phyloP scores from a whole-genome alignment of 352 stramenopile genomes.

The Bremia lactucae region DNA sequence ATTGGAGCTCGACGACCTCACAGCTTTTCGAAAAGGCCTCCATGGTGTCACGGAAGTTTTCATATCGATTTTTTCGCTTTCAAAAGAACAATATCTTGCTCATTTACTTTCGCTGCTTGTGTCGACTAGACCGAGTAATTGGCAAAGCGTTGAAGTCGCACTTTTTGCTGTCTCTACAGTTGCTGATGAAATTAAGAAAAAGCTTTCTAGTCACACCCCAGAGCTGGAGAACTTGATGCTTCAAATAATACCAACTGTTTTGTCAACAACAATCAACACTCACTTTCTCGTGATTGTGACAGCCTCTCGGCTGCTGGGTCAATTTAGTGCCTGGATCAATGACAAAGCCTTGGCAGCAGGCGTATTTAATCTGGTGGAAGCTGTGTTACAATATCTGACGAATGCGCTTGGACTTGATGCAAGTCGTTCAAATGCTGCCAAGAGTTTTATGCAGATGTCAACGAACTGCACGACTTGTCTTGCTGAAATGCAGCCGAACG shows the following conservation, averaged over 20 bases:
- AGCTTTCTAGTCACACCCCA: conserved; percentile 13
- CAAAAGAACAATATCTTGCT: conserved; percentile 37
- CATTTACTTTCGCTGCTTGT: conserved; percentile 29
- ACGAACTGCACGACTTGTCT: conserved; percentile 39
- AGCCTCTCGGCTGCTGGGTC: conserved; percentile 39
- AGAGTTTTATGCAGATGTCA: conserved; percentile 65
- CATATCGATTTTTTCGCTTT: conserved; percentile 39
- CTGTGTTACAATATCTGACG: conserved; percentile 50
- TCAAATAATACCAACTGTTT: conserved; percentile 33
- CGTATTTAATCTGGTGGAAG: conserved; percentile 29
- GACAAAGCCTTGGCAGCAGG: conserved; percentile 19
- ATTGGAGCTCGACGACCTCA: conserved; percentile 50
- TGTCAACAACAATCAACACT: conserved; percentile 17
- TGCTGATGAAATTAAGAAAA: conserved; percentile 50
- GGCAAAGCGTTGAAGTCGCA: conserved; percentile 42
- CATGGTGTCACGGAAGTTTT: conserved; percentile 48
- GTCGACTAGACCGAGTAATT: conserved; percentile 16
- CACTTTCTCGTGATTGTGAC: conserved; percentile 36
- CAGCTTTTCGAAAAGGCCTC: conserved; percentile 43
- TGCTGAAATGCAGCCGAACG: conserved; percentile 30
- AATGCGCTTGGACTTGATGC: conserved; percentile 21
- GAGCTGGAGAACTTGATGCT: conserved; percentile 34
- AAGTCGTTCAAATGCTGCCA: conserved; percentile 40
- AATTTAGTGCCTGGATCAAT: conserved; percentile 53
- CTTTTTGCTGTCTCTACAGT: conserved; percentile 48